Base-by-base conservation (phyloP, 139 green algal species). In the Haematococcus lacustris region DNA sequence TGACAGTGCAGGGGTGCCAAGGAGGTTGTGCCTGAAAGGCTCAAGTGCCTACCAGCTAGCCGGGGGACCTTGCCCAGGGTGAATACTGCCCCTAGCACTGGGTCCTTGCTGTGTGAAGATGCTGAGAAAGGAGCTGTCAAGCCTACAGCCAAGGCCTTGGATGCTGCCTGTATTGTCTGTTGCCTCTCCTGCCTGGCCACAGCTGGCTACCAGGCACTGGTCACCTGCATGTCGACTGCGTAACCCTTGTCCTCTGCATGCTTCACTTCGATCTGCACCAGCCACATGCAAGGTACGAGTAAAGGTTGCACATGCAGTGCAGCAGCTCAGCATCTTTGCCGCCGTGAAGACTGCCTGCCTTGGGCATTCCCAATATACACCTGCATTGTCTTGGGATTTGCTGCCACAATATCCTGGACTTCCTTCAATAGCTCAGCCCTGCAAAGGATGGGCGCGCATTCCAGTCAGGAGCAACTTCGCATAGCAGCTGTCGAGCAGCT, bases 391-490 rank as follows among this genome's bases (percentile, higher is more conserved):
- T 57, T 32, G 0, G 78, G 69, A 57, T 88, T 84, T 13, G 62
- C 63, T 5, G 63, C 63, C 6, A 88, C 88, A 17, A 89, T 74
- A 1, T 71, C 60, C n/a, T 77, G 40, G 1, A 90, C 84, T 32
- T 78, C 51, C 28, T 79, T 39, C 28, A 90, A 74, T 38, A 93
- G 68, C 1, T 81, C 71, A 28, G 88, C 76, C 70, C 87, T 91
- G 82, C 70, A 72, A 43, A 28, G 43, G 43, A 9, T 28, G 43
- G 9, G 43, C 43, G 43, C 9, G 43, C 43, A 53, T 53, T 53
- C n/a, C n/a, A n/a, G n/a, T n/a, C n/a, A n/a, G n/a, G n/a, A n/a
- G n/a, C n/a, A n/a, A n/a, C n/a, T n/a, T n/a, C n/a, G n/a, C n/a
- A n/a, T n/a, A n/a, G n/a, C n/a, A n/a, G n/a, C n/a, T n/a, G n/a